Evolutionary conservation across 2,329 filamentous ascomycete genomes (phyloP).

Genomic region (Hymenoscyphus fructigenus): DNA sequence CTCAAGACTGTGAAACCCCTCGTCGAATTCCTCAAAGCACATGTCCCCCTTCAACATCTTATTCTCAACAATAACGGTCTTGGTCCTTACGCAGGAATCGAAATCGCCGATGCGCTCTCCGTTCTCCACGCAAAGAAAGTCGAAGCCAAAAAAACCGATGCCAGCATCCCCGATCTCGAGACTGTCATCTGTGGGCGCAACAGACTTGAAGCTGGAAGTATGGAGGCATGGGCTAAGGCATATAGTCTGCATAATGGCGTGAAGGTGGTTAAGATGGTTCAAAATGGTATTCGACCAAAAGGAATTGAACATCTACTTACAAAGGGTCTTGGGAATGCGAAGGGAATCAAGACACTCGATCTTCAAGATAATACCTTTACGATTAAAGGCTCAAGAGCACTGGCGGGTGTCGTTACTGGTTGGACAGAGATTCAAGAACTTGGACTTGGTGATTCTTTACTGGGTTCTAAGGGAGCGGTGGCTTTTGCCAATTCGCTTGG

Average conservation of each 20-base stretch:
- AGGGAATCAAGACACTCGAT: constrained; percentile 73
- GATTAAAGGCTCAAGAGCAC: constrained; percentile 70
- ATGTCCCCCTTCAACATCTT: constrained; percentile 88
- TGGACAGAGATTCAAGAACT: constrained; percentile 81
- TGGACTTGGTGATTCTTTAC: constrained; percentile 83
- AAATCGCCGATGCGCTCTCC: constrained; percentile 84
- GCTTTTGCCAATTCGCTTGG: constrained; percentile 71
- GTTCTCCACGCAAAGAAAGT: constrained; percentile 82
- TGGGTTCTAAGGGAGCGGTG: constrained; percentile 74
- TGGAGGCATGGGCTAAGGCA: constrained; percentile 90
- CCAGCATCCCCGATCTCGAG: constrained; percentile 79
- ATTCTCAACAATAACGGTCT: constrained; percentile 98
- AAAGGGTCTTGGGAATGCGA: constrained; percentile 72
- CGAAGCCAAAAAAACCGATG: constrained; percentile 67
- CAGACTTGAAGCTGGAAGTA: constrained; percentile 90
- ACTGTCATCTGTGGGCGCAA: constrained; percentile 98
- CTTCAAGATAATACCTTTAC: constrained; percentile 99
- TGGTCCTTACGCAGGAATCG: constrained; percentile 83
- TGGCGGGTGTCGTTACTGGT: constrained; percentile 69
- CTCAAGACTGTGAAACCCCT: constrained; percentile 92
- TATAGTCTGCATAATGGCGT: constrained; percentile 82
- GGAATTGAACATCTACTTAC: constrained; percentile 81
- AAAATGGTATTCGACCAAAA: constrained; percentile 95
- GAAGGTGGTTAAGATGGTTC: constrained; percentile 91
- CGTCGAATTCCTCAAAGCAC: constrained; percentile 84